Evolutionary conservation across 2,329 filamentous ascomycete species (phyloP).

Genomic region (Grosmannia huntii): DNA sequence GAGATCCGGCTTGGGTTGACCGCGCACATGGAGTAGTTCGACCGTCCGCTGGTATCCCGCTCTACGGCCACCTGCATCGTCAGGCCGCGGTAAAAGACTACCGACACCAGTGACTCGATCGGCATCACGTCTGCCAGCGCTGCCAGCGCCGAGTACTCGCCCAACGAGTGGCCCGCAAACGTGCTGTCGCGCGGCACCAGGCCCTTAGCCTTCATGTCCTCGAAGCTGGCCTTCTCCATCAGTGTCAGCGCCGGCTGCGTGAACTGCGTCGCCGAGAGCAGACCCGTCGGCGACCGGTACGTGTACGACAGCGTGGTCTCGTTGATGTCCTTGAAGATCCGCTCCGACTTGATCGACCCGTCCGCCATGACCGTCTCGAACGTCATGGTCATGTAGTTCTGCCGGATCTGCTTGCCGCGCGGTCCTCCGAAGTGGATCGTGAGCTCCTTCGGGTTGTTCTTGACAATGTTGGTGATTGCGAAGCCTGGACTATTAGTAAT

Average conservation of each 20-base stretch:
- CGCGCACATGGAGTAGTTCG: constrained; percentile 98
- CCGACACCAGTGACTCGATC: constrained; percentile 95
- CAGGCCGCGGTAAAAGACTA: constrained; percentile 96
- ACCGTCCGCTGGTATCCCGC: constrained; percentile 81
- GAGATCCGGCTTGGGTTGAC: constrained; percentile 97
- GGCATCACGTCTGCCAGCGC: constrained; percentile 97
- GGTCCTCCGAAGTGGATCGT: constrained; percentile 97
- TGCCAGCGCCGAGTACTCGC: constrained; percentile 94
- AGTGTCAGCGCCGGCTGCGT: constrained; percentile 93
- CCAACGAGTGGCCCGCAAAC: constrained; percentile 94
- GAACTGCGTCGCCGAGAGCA: constrained; percentile 95
- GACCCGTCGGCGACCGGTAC: constrained; percentile 85
- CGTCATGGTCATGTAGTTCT: constrained; percentile 99
- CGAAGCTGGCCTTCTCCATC: constrained; percentile 99
- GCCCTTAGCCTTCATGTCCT: constrained; percentile 97
- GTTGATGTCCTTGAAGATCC: constrained; percentile 96
- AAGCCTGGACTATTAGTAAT: constrained; percentile 50
- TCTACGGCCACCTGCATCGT: constrained; percentile 99
- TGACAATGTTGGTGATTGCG: constrained; percentile 96
- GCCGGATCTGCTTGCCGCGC: constrained; percentile 89
- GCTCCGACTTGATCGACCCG: constrained; percentile 91
- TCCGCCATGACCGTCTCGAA: constrained; percentile 95
- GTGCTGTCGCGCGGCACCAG: constrained; percentile 92
- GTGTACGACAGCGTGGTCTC: constrained; percentile 93
- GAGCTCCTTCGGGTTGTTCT: constrained; percentile 98